Conservation (phyloP, 2,329 filamentous ascomycete species). For the Neofusicoccum kwambonambiense region DNA sequence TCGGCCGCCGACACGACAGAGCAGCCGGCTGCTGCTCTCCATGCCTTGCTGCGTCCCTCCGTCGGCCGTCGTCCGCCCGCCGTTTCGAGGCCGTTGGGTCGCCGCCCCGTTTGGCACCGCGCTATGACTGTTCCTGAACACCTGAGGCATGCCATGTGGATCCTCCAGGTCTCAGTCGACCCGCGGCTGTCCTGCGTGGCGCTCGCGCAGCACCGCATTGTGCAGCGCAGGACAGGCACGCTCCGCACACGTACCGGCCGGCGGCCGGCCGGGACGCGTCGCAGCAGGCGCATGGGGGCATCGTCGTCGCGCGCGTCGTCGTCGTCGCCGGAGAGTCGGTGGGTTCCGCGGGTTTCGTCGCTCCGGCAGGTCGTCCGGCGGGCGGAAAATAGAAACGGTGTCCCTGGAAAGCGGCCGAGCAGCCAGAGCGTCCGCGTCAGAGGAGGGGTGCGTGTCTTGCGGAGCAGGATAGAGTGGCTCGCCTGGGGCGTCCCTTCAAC, state of each 20-base stretch:
- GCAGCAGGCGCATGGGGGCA: background rate
- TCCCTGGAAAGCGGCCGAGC: background rate
- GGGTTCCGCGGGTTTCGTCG: too few relatives aligned
- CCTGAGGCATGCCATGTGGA: background rate
- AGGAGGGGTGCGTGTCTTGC: background rate
- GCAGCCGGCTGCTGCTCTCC: background rate
- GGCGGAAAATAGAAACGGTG: background rate
- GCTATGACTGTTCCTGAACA: constrained; percentile 10
- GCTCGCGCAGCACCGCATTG: too few relatives aligned
- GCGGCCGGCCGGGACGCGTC: background rate
- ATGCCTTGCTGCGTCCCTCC: too few relatives aligned
- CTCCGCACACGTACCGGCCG: background rate
- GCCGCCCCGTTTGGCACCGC: background rate
- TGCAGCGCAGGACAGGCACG: too few relatives aligned
- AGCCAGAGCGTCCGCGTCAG: background rate
- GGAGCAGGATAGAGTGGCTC: background rate
- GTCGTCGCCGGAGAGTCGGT: background rate
- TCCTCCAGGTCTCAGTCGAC: background rate
- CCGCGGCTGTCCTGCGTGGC: background rate
- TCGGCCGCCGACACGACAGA: background rate
- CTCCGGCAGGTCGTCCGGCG: too few relatives aligned
- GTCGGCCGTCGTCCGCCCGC: too few relatives aligned
- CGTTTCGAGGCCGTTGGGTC: background rate
- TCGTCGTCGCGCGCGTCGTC: background rate
- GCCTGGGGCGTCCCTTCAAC: background rate